Conservation (phyloP, 2,329 filamentous ascomycete genomes). For the Ascochyta viciae-villosae region DNA sequence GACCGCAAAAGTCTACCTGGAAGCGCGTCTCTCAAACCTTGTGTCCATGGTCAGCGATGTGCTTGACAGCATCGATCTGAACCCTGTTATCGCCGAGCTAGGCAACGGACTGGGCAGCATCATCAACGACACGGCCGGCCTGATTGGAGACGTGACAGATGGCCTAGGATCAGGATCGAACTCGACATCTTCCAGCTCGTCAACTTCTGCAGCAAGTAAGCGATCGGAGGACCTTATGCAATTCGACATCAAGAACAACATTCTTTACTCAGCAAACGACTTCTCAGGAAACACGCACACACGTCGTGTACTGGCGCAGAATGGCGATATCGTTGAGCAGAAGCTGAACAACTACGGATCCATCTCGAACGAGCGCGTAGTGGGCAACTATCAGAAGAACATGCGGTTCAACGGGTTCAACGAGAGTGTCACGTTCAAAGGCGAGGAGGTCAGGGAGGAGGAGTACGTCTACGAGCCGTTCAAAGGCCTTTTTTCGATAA, state of each 20-base stretch:
- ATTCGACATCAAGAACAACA: conserved; percentile 63
- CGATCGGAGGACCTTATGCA: conserved; percentile 42
- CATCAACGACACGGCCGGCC: conserved; percentile 50
- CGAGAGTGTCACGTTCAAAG: conserved; percentile 48
- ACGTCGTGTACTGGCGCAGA: conserved; percentile 64
- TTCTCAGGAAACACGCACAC: conserved; percentile 62
- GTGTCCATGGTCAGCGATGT: conserved; percentile 66
- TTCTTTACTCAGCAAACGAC: conserved; percentile 68
- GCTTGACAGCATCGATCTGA: conserved; percentile 65
- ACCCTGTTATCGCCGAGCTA: conserved; percentile 65
- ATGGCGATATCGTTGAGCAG: conserved; percentile 62
- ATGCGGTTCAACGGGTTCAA: conserved; percentile 65
- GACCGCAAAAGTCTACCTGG: conserved; percentile 64
- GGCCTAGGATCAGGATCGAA: conserved; percentile 18
- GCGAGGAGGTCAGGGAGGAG: conserved; percentile 57
- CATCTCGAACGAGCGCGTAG: conserved; percentile 52
- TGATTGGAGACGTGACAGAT: conserved; percentile 35
- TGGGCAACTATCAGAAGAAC: conserved; percentile 59
- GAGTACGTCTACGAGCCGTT: conserved; percentile 64
- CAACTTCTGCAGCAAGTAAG: conserved; percentile 31
- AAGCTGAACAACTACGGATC: conserved; percentile 62
- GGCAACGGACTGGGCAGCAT: conserved; percentile 59
- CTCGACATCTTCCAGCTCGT: conserved; percentile 11
- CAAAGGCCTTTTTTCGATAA: conserved; percentile 53
- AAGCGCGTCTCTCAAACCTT: conserved; percentile 66